Evolutionary conservation across 345 rosid species (phyloP).

Genomic region (Tarenaya hassleriana): DNA sequence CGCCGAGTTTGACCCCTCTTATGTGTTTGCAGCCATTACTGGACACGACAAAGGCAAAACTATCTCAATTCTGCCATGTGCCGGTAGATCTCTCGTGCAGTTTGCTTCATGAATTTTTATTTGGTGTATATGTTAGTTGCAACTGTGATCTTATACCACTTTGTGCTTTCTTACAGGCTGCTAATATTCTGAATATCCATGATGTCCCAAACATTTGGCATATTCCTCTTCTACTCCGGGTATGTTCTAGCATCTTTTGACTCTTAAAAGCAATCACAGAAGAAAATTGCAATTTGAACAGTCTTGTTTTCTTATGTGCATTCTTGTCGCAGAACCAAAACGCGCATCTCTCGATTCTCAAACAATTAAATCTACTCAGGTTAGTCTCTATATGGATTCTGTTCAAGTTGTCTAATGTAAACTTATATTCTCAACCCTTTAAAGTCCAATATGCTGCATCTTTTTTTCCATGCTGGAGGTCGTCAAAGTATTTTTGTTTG

Average conservation of each 20-base stretch:
- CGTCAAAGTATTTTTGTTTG: no score
- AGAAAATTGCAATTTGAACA: not conserved
- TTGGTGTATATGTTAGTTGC: conserved; percentile 14
- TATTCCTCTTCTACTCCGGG: conserved; percentile 79
- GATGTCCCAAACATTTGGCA: conserved; percentile 99
- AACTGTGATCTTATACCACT: conserved; percentile 20
- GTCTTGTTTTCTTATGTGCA: conserved; percentile 19
- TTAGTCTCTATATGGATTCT: conserved; percentile 27
- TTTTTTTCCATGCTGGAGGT: no score
- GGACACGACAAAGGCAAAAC: conserved; percentile 73
- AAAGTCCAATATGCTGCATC: no score
- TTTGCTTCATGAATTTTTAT: conserved; percentile 22
- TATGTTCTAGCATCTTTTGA: conserved; percentile 34
- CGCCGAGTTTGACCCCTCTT: not conserved
- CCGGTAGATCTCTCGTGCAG: conserved; percentile 42
- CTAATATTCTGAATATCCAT: conserved; percentile 73
- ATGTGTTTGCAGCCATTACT: conserved; percentile 58
- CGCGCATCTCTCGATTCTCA: conserved; percentile 73
- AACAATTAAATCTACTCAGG: conserved; percentile 68
- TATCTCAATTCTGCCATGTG: conserved; percentile 96
- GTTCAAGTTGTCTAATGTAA: not conserved
- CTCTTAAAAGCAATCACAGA: conserved; percentile 21
- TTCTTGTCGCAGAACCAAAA: conserved; percentile 70
- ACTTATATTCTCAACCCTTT: no score
- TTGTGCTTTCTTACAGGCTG: conserved; percentile 41